Percentiles rank a stretch among this genome's conserved stretches.
phyloP scores from a whole-genome alignment of 2,329 filamentous ascomycete species.

The Nemania abortiva region DNA sequence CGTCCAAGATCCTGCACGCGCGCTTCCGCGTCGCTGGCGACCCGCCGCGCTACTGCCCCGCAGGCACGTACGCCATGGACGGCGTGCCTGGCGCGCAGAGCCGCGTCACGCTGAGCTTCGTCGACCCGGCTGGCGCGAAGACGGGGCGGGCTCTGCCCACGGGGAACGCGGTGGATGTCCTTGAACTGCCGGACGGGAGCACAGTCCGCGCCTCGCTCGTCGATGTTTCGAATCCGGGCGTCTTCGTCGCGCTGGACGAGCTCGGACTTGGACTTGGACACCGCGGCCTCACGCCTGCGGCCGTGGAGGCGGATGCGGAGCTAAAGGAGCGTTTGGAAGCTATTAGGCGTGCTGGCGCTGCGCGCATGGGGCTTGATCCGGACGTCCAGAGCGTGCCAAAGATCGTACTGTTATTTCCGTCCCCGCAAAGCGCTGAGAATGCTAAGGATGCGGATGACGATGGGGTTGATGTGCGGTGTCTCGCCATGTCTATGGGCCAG shows the following conservation, averaged over 20 bases:
- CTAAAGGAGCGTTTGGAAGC: slow-evolving; percentile 53
- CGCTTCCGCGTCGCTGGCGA: slow-evolving; percentile 52
- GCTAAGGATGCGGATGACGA: slow-evolving; percentile 1
- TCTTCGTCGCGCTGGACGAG: slow-evolving; percentile 54
- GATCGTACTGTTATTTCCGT: slow-evolving; percentile 59
- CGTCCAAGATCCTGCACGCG: slow-evolving; percentile 53
- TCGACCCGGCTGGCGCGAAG: slow-evolving; percentile 56
- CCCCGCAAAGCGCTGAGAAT: slow-evolving; percentile 41
- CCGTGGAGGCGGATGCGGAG: slow-evolving; percentile 50
- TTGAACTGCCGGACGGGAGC: slow-evolving; percentile 48
- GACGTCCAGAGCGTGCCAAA: slow-evolving; percentile 57
- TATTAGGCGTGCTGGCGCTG: slow-evolving; percentile 55
- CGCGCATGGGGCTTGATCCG: slow-evolving; percentile 56
- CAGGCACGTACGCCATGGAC: slow-evolving; percentile 55
- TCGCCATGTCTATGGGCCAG: slow-evolving; percentile 62
- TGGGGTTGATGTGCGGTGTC: slow-evolving; percentile 57
- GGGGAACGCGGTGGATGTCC: slow-evolving; percentile 51
- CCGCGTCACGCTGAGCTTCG: slow-evolving; percentile 55
- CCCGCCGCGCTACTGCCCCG: slow-evolving; percentile 38
- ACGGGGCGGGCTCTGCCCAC: slow-evolving; percentile 57
- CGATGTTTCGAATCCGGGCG: slow-evolving; percentile 58
- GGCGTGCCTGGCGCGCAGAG: slow-evolving; percentile 56
- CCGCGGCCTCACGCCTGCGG: slow-evolving; percentile 40
- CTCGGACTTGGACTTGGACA: slow-evolving; percentile 49
- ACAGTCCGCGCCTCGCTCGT: slow-evolving; percentile 54